Conservation (phyloP, 2,329 filamentous ascomycete species). For the Chaetomium sp. region DNA sequence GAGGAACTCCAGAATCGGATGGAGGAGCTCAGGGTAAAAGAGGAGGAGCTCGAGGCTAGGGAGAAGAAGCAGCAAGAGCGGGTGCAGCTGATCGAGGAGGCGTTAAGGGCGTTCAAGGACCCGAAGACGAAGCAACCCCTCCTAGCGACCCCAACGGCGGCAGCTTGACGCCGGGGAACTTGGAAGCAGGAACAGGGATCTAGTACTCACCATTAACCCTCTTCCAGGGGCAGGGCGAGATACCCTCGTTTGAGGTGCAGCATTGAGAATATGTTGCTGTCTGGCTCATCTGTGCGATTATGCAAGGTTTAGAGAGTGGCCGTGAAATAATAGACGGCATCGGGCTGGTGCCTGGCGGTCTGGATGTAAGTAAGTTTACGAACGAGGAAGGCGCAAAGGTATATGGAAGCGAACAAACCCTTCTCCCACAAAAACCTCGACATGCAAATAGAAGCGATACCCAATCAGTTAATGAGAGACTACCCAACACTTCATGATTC, state of each 20-base stretch:
- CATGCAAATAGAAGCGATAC: conserved; percentile 23
- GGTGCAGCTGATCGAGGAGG: conserved; percentile 57
- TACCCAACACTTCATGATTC: conserved; percentile 1
- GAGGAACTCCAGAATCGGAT: conserved; percentile 52
- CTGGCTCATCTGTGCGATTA: conserved; percentile 1
- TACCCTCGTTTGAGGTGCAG: background rate
- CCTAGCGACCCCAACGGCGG: conserved; percentile 44
- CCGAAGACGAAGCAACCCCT: conserved; percentile 60
- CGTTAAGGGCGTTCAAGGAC: conserved; percentile 54
- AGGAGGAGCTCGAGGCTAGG: conserved; percentile 54
- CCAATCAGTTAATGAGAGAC: conserved; percentile 15
- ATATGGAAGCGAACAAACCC: background rate
- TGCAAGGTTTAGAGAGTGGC: background rate
- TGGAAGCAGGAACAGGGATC: background rate
- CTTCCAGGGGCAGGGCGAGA: background rate
- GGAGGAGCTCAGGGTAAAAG: conserved; percentile 53
- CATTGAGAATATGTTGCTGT: background rate
- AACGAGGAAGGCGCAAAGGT: conserved; percentile 19
- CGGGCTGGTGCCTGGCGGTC: background rate
- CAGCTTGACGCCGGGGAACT: conserved; percentile 27
- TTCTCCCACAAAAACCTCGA: conserved; percentile 3
- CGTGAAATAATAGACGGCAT: background rate
- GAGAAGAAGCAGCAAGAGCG: conserved; percentile 49
- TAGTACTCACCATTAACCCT: background rate
- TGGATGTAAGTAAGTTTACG: conserved; percentile 8